Conservation (phyloP, 495 filamentous ascomycete genomes). For the Talaromyces ruber region DNA sequence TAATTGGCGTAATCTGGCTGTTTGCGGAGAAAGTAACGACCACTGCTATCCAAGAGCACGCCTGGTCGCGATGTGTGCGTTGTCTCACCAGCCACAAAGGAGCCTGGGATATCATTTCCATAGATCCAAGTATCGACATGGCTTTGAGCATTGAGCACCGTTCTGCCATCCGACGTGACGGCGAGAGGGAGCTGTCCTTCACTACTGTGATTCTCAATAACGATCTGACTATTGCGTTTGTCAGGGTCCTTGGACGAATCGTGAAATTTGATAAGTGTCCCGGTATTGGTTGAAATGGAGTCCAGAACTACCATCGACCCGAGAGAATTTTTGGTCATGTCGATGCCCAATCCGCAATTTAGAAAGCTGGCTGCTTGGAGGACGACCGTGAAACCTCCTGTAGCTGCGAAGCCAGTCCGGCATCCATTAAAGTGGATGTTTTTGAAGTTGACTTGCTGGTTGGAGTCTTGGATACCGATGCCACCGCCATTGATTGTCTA, state of each 20-base stretch:
- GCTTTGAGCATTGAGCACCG: slow-evolving; percentile 39
- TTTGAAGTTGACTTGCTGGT: slow-evolving; percentile 47
- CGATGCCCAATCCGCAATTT: slow-evolving; percentile 21
- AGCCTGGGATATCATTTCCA: slow-evolving; percentile 24
- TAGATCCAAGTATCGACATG: slow-evolving; percentile 35
- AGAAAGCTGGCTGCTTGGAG: slow-evolving; percentile 29
- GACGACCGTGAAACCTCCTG: slow-evolving; percentile 31
- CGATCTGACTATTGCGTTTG: slow-evolving; percentile 23
- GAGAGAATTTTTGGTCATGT: slow-evolving; percentile 24
- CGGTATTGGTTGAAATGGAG: slow-evolving; percentile 35
- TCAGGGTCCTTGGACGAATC: slow-evolving; percentile 29
- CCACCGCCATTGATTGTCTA: slow-evolving; percentile 41
- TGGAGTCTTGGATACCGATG: slow-evolving; percentile 37
- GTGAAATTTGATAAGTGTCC: slow-evolving; percentile 38
- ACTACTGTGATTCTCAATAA: slow-evolving; percentile 28
- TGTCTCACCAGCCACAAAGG: slow-evolving; percentile 24
- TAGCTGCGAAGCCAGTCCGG: slow-evolving; percentile 26
- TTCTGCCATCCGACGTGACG: slow-evolving; percentile 19
- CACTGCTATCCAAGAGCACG: slow-evolving; percentile 22
- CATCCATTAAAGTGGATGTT: slow-evolving; percentile 33
- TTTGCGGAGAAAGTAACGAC: slow-evolving; percentile 41
- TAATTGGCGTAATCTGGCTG: slow-evolving; percentile 46
- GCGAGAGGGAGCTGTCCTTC: slow-evolving; percentile 20
- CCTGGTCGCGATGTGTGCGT: slow-evolving; percentile 29
- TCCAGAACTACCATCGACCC: slow-evolving; percentile 46